These are phyloP conservation scores for Arabis alpina DNA, from an alignment of 345 rosid species.

Conservation along the genomic window DNA sequence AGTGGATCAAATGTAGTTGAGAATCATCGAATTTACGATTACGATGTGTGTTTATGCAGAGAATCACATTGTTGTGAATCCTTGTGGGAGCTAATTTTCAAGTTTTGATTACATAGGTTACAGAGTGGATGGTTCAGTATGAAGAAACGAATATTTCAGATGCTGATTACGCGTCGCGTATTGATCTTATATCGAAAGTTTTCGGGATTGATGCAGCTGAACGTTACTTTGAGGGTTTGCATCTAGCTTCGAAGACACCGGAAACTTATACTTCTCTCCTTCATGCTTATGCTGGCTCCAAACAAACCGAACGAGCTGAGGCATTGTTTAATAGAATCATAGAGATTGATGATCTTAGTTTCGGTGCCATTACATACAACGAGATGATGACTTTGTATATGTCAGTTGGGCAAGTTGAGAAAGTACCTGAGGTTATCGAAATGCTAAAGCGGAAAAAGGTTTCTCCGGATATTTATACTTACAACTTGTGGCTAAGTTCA, in stretches of 20 bases:
- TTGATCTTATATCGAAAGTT: conserved; percentile 84
- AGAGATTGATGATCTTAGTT: conserved; percentile 50
- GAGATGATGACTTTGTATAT: conserved; percentile 95
- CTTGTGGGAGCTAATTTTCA: conserved; percentile 16
- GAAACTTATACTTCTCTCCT: conserved; percentile 94
- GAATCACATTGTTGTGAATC: conserved; percentile 9
- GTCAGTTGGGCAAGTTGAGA: conserved; percentile 87
- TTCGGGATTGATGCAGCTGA: conserved; percentile 92
- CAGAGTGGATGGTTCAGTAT: conserved; percentile 83
- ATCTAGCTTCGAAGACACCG: conserved; percentile 55
- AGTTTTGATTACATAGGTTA: conserved; percentile 57
- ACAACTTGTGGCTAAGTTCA: conserved; percentile 89
- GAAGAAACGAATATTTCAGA: conserved; percentile 62
- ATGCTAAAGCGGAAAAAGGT: conserved; percentile 62
- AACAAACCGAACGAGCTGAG: conserved; percentile 66
- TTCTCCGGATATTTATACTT: conserved; percentile 79
- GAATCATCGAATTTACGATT: too few relatives aligned
- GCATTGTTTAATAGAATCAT: conserved; percentile 62
- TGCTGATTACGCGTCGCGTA: conserved; percentile 69
- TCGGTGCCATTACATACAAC: conserved; percentile 73
- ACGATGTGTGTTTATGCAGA: conserved; percentile 14
- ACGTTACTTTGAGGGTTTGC: conserved; percentile 77
- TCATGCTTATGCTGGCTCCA: conserved; percentile 74
- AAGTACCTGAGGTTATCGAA: conserved; percentile 61
- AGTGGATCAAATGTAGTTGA: too few relatives aligned